Base-by-base conservation (phyloP, 1,284 basidiomycete genomes). In the Ganoderma multipileum region DNA sequence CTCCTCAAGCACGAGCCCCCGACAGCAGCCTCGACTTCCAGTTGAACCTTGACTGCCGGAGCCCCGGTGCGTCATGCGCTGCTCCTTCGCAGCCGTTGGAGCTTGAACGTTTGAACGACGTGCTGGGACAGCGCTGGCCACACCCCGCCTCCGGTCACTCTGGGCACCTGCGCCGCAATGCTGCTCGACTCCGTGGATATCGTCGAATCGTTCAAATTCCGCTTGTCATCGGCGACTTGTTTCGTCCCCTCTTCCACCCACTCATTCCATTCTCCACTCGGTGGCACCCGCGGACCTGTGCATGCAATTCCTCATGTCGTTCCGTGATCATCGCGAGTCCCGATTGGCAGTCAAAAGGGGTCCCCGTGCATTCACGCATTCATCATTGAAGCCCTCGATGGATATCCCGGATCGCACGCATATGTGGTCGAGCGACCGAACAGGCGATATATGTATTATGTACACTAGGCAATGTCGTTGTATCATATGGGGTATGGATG, bases 1-100 rank as follows among this genome's bases (percentile, higher is more conserved):
- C 83, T 95, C 11, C 73, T 93, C 55, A 87, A 87, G 70, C 87
- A 86, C 71, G 71, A 76, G 61, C 71, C 73, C 5, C 74, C 76
- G 16, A 50, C 72, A 71, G 67, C 63, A 57, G 47, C 68, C 54
- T 66, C 64, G 62, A 58, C 61, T 26, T 66, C 33, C 36, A n/a
- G 55, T 18, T 57, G 33, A 57, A 57, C 55, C 33, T 57, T 57
- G 7, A n/a, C 3, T 30, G 28, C 18, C 3, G 12, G 28, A 42
- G 28, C 23, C 9, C 41, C 59, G 23, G 59, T 30, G 38, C 3
- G 42, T 57, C 61, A 61, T 63, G 41, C 52, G 68, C 55, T 30
- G 38, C 26, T 18, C 50, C n/a, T 41, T 20, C 39, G 26, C 52
- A 41, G 30, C 28, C 38, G 3, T 23, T 58, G 60, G 47, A 63